Evolutionary conservation across 2,329 filamentous ascomycete genomes (phyloP), one percentile per base, ranked within the genome.

Genomic region (Lizonia empirigonia): DNA sequence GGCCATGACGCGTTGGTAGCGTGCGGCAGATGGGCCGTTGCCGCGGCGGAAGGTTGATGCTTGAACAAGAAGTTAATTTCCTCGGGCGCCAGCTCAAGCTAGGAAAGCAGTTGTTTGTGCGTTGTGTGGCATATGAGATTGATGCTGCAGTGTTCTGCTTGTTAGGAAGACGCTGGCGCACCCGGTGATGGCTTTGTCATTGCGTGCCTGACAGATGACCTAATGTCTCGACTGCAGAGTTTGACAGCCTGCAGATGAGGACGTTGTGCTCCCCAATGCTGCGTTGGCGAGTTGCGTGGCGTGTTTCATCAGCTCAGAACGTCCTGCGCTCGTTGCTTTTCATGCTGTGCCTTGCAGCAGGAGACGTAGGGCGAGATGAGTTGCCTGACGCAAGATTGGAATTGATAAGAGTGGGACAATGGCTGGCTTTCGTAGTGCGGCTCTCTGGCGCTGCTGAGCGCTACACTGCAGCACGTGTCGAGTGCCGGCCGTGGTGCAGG

Each of bases 11-110:
- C 41, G 38, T 16, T 39, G 41, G 30, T 57, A 54, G 56, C 59
- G 53, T 60, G 55, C 53, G 59, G 59, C 51, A 55, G 50, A 56
- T 44, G 53, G 46, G 45, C 63, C 61, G 59, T 40, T 46, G 47
- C 61, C 61, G 58, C 63, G 58, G 16, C 45, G 23, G 49, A 48
- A 50, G 55, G 60, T 40, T 41, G 32, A 56, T 60, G 61, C 59
- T 52, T 57, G 59, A 37, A 19, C 13, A 7, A 12, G 32, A 45
- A 37, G 34, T 49, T 49, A 44, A 49, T 37, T 45, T 52, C 34
- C 48, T 44, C 42, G 32, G 45, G 22, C n/a, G 37, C 26, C 53
- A 51, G 40, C 30, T 29, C 24, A 18, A 3, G 12, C 40, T 39
- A 37, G 35, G 36, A 38, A 26, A 35, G 50, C 23, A 29, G 15